Evolutionary conservation across 805 yeast species (phyloP).

Genomic region (Hanseniaspora hatyaiensis): DNA sequence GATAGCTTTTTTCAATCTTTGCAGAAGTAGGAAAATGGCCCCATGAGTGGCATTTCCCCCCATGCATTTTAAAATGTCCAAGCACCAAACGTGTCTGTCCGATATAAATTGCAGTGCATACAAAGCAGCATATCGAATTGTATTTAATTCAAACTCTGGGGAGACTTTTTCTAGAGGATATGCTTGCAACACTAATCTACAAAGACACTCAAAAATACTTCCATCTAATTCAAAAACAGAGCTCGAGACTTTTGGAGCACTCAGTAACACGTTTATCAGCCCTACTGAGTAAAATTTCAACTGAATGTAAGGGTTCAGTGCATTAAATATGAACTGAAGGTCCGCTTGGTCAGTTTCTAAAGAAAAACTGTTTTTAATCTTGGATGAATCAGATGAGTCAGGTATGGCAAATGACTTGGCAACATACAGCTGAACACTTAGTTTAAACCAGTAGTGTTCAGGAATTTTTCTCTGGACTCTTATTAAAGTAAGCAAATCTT

Average conservation of each 20-base stretch:
- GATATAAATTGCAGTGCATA: constrained; percentile 62
- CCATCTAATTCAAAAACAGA: constrained; percentile 64
- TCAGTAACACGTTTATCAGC: constrained; percentile 45
- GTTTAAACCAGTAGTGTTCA: constrained; percentile 49
- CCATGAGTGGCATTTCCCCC: constrained; percentile 88
- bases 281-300: constrained; percentile 60
- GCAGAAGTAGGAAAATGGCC: constrained; percentile 55
- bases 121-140: constrained; percentile 48
- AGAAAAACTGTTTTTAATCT: not conserved
- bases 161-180: constrained; percentile 7
- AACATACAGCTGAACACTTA: constrained; percentile 46
- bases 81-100: constrained; percentile 53
- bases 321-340: constrained; percentile 40
- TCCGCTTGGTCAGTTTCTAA: constrained; percentile 44
- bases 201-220: constrained; percentile 52
- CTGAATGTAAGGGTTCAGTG: constrained; percentile 49
- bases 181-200: constrained; percentile 56
- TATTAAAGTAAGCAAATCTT: constrained; percentile 40
- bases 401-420: constrained; percentile 37
- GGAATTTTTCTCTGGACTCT: constrained; percentile 44
- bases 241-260: constrained; percentile 49
- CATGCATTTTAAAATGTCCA: constrained; percentile 62
- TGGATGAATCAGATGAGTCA: not conserved
- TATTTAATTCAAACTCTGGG: constrained; percentile 43
- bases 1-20: constrained; percentile 46